A percentile compares a stretch with the other conserved stretches of the same genome.
These are phyloP conservation scores for Pseudoneurospora amorphoporcata DNA, from an alignment of 495 filamentous ascomycete species.

Conservation along the genomic window DNA sequence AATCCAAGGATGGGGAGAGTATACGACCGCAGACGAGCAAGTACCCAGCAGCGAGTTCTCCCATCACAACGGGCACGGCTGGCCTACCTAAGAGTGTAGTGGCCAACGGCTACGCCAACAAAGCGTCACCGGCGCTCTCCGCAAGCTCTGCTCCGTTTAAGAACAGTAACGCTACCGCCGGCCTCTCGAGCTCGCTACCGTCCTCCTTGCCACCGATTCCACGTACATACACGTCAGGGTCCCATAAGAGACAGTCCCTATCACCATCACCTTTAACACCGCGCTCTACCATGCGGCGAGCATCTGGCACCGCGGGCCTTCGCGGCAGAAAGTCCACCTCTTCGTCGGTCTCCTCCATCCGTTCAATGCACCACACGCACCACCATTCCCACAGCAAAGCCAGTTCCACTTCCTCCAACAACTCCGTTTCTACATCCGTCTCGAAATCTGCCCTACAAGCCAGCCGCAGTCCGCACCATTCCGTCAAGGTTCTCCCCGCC, in stretches of 20 bases:
- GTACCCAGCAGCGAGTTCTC: slow-evolving; percentile 24
- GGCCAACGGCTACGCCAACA: slow-evolving; percentile 24
- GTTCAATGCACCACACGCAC: slow-evolving; percentile 78
- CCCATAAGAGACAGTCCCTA: slow-evolving; percentile 68
- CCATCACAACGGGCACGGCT: slow-evolving; percentile 12
- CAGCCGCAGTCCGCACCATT: slow-evolving; percentile 70
- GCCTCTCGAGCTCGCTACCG: slow-evolving; percentile 27
- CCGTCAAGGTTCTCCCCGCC: slow-evolving; percentile 87
- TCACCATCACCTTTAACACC: slow-evolving; percentile 88
- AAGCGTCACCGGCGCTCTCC: background rate
- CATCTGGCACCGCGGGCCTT: slow-evolving; percentile 49
- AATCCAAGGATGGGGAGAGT: slow-evolving; percentile 33
- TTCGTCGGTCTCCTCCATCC: slow-evolving; percentile 85
- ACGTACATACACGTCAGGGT: slow-evolving; percentile 40
- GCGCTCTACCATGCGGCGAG: slow-evolving; percentile 69
- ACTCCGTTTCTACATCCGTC: slow-evolving; percentile 54
- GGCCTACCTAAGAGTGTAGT: slow-evolving; percentile 26
- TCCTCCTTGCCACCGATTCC: slow-evolving; percentile 25
- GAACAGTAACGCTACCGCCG: slow-evolving; percentile 8
- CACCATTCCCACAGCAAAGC: slow-evolving; percentile 91
- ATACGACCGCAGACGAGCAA: slow-evolving; percentile 46
- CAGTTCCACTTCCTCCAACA: slow-evolving; percentile 81
- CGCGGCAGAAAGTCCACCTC: slow-evolving; percentile 93
- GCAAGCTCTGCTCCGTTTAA: slow-evolving; percentile 1
- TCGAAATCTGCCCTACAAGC: slow-evolving; percentile 53